Evolutionary conservation across 208 protist species (phyloP).

Genomic region (Leishmania arabica): DNA sequence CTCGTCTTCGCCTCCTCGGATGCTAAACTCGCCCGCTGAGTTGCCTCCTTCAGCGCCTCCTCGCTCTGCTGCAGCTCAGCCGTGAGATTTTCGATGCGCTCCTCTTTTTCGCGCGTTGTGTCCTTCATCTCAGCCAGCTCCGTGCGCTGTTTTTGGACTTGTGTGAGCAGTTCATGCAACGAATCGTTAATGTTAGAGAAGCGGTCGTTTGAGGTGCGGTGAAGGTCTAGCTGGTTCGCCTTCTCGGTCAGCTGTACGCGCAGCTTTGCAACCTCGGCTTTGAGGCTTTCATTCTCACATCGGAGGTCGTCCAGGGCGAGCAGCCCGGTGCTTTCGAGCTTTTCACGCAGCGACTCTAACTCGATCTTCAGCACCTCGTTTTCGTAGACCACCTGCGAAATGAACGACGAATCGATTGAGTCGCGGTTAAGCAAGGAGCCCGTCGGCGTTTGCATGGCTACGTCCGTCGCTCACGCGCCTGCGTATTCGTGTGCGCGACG

Average conservation of each 20-base stretch:
- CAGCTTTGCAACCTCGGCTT: slow-evolving; percentile 20
- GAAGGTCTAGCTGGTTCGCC: slow-evolving; percentile 38
- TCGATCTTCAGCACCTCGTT: slow-evolving; percentile 73
- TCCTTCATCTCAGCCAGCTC: slow-evolving; percentile 41
- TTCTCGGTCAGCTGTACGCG: slow-evolving; percentile 55
- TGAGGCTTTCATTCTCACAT: slow-evolving; percentile 36
- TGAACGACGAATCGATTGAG: slow-evolving; percentile 11
- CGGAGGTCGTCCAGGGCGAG: slow-evolving; percentile 31
- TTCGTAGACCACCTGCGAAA: slow-evolving; percentile 48
- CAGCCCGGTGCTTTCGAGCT: slow-evolving; percentile 39
- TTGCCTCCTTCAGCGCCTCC: slow-evolving; percentile 8
- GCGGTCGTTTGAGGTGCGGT: slow-evolving; percentile 37
- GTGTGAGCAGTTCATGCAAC: slow-evolving; percentile 33
- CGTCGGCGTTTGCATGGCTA: slow-evolving; percentile 37
- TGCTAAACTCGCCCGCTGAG: slow-evolving; percentile 4
- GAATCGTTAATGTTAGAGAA: slow-evolving; percentile 55
- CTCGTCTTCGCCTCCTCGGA: not conserved
- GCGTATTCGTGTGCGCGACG: not conserved
- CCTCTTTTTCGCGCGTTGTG: slow-evolving; percentile 31
- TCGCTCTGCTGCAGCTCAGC: slow-evolving; percentile 27
- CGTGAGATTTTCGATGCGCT: slow-evolving; percentile 29
- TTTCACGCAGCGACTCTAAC: slow-evolving; percentile 30
- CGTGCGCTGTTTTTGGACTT: slow-evolving; percentile 33
- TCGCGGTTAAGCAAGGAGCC: slow-evolving; percentile 41
- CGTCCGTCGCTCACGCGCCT: not conserved